Base-by-base conservation (phyloP, 108 stramenopile genomes). In the Schizochytrium sp. region DNA sequence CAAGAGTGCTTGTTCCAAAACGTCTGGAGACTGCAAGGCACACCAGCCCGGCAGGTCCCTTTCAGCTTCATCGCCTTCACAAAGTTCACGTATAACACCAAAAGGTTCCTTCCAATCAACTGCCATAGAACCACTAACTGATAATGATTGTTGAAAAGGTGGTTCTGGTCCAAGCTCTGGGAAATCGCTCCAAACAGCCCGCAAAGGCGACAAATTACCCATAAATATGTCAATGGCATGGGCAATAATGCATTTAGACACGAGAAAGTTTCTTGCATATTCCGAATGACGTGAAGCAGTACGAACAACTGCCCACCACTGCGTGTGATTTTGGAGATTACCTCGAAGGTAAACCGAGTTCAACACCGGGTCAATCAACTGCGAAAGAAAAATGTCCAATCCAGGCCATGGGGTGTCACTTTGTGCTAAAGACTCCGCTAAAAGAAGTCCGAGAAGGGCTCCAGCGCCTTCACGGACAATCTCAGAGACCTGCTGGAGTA, bases 401-500 rank as follows among this genome's bases (percentile, higher is more conserved):
- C 64, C 64, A 69, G 12, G 44, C 59, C 59, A 60, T n/a, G 59
- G 19, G 19, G 59, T n/a, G 19, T 60, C 59, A n/a, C 19, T 17
- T n/a, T 60, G 0, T n/a, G 59, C 17, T n/a, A n/a, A 17, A 60
- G 64, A 38, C 64, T 69, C 64, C 19, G 64, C 64, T 44, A 69
- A 69, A 15, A 69, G 64, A 1, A 69, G 64, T 7, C 15, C 64
- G 19, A 69, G 28, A 12, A 69, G 64, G 2, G 64, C 64, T 8
- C 12, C 64, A 15, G 64, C 64, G 2, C 64, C 28, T 44, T 69
- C 64, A 44, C 64, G 64, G 0, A 69, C 64, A 69, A 28, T 38
- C 2, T 69, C 64, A 38, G 64, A 69, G 15, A 38, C 64, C 64
- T 69, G 64, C 64, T 69, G 64, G 42, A 8, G 64, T 44, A 69